Conservation (phyloP, 2,329 filamentous ascomycete genomes). For the Penicillium sp. region DNA sequence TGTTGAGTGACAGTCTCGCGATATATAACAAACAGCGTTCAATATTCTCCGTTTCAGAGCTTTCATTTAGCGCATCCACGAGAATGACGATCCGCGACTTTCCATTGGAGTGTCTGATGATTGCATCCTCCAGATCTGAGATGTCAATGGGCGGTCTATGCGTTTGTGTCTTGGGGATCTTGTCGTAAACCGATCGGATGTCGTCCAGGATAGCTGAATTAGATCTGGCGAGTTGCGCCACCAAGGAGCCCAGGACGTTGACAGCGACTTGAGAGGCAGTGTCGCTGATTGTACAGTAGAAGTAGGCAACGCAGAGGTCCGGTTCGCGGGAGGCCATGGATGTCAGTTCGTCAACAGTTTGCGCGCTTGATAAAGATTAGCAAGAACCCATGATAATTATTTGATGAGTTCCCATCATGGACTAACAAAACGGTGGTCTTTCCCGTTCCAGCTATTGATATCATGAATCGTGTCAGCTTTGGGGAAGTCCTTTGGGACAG, state of each 20-base stretch:
- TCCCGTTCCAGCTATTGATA: conserved; percentile 19
- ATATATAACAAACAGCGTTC: conserved; percentile 15
- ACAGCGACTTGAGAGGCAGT: conserved; percentile 15
- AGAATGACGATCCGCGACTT: conserved; percentile 12
- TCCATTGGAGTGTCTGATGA: conserved; percentile 9
- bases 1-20: conserved; percentile 9
- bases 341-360: conserved; percentile 16
- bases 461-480: neutral
- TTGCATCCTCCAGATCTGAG: conserved; percentile 17
- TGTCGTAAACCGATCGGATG: conserved; percentile 14
- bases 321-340: conserved; percentile 8
- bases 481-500: neutral
- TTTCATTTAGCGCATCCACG: conserved; percentile 24
- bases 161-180: conserved; percentile 13
- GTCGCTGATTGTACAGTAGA: conserved; percentile 22
- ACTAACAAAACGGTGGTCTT: conserved; percentile 25
- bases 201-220: conserved; percentile 13
- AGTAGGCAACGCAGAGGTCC: conserved; percentile 15
- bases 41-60: conserved; percentile 11
- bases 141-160: conserved; percentile 16
- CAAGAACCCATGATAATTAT: neutral
- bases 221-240: conserved; percentile 16
- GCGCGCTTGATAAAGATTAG: conserved; percentile 16
- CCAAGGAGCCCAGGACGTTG: conserved; percentile 21
- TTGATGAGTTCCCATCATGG: no score